phyloP scores from a whole-genome alignment of 192 early-diverging fungal species.

The Backusella psychrophila region DNA sequence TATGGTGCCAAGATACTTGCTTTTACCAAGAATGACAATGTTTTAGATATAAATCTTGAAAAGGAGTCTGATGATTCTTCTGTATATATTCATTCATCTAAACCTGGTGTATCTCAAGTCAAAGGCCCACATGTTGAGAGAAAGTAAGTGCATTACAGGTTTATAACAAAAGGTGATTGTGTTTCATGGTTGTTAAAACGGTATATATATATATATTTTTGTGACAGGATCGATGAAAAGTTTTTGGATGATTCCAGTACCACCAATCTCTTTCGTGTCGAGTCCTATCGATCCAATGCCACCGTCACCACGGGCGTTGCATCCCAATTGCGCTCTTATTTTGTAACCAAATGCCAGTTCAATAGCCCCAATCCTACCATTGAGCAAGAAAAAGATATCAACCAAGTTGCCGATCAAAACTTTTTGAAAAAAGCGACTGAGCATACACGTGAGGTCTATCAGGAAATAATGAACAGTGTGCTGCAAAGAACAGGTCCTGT shows the following conservation, averaged over 20 bases:
- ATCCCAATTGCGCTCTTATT: conserved; percentile 91
- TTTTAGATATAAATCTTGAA: conserved; percentile 82
- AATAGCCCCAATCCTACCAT: conserved; percentile 77
- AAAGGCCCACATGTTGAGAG: conserved; percentile 83
- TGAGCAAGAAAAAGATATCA: conserved; percentile 75
- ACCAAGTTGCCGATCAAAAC: conserved; percentile 81
- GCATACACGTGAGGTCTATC: conserved; percentile 88
- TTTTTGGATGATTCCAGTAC: conserved; percentile 81
- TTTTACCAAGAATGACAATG: conserved; percentile 82
- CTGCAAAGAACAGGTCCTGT: conserved; percentile 93
- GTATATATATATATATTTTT: neutral
- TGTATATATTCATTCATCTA: conserved; percentile 95
- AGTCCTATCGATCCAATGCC: conserved; percentile 93
- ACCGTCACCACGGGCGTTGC: conserved; percentile 77
- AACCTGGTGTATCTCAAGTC: conserved; percentile 87
- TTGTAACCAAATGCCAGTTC: conserved; percentile 90
- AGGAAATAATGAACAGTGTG: conserved; percentile 81
- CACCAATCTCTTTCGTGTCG: conserved; percentile 80
- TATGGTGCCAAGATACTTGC: conserved; percentile 95
- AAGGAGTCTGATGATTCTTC: conserved; percentile 88
- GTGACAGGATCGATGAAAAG: conserved; percentile 79
- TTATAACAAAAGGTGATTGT: neutral
- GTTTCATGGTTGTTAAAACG: too few species aligned
- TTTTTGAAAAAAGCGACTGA: conserved; percentile 95
- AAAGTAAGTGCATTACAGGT: conserved; percentile 36